Conservation (phyloP, 768 basidiomycete species). For the Mycena rosella region DNA sequence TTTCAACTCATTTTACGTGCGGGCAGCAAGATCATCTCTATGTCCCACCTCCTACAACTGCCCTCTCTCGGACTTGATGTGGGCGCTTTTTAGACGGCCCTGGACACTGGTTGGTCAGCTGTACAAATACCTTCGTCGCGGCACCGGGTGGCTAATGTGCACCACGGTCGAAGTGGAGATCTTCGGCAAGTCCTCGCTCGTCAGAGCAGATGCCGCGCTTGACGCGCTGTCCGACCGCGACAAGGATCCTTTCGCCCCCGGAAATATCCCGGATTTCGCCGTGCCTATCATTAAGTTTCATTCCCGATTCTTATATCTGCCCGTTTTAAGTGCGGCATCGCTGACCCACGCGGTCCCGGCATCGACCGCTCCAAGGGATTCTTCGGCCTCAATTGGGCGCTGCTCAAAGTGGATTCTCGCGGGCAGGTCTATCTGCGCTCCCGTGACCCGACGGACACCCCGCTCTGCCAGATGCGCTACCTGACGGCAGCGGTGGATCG, state of each 20-base stretch:
- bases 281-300: conserved; percentile 2
- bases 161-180: conserved; percentile 10
- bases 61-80: conserved; percentile 19
- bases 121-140: conserved; percentile 8
- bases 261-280: conserved; percentile 24
- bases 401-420: conserved; percentile 9
- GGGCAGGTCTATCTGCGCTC: conserved; percentile 8
- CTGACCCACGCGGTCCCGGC: conserved; percentile 10
- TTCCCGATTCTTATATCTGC: neutral
- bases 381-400: conserved; percentile 15
- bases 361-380: conserved; percentile 17
- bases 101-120: conserved; percentile 7
- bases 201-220: conserved; percentile 4
- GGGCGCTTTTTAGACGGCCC: conserved; percentile 17
- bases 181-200: conserved; percentile 14
- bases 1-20: neutral
- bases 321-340: conserved; percentile 4
- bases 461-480: conserved; percentile 18
- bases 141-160: conserved; percentile 10
- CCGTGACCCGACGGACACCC: conserved; percentile 2
- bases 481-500: conserved; percentile 1
- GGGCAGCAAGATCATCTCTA: conserved; percentile 22
- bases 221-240: neutral
- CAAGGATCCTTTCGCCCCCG: conserved; percentile 11
- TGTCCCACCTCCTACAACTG: conserved; percentile 18